A percentile compares a stretch with the other conserved stretches of the same genome.
These are phyloP conservation scores for Cavenderia fasciculata DNA, from an alignment of 78 protist species.

Conservation along the genomic window DNA sequence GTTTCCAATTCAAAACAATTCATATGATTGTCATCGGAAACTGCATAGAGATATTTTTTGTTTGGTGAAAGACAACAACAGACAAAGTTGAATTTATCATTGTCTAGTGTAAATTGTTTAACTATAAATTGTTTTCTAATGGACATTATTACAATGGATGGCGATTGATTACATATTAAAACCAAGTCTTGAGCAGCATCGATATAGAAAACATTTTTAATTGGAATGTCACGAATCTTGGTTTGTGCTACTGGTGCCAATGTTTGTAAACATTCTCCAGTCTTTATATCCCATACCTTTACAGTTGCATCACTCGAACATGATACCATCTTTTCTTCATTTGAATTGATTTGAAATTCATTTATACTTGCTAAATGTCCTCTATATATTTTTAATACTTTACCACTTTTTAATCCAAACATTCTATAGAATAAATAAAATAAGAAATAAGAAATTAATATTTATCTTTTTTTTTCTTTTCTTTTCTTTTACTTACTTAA, in stretches of 20 bases:
- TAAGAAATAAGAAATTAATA: too few species aligned
- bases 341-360: conserved; percentile 16
- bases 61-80: conserved; percentile 64
- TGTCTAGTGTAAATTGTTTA: conserved; percentile 12
- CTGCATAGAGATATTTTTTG: conserved; percentile 79
- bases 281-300: conserved; percentile 86
- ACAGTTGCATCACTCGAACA: conserved; percentile 86
- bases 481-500: conserved; percentile 22
- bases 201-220: too few species aligned
- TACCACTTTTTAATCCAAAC: conserved; percentile 87
- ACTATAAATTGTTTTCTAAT: not conserved
- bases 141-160: conserved; percentile 35
- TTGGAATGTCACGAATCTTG: conserved; percentile 1
- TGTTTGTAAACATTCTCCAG: conserved; percentile 77
- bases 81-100: conserved; percentile 55
- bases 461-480: not conserved
- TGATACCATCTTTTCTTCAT: conserved; percentile 45
- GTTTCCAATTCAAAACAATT: conserved; percentile 67
- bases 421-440: not conserved
- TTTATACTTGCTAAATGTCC: conserved; percentile 91
- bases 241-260: conserved; percentile 34
- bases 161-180: conserved; percentile 77
- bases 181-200: conserved; percentile 68
- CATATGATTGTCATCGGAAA: conserved; percentile 69
- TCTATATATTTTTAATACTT: conserved; percentile 83